Conservation (phyloP, 371 early-diverging fungal species). For the Saksenaea oblongispora region DNA sequence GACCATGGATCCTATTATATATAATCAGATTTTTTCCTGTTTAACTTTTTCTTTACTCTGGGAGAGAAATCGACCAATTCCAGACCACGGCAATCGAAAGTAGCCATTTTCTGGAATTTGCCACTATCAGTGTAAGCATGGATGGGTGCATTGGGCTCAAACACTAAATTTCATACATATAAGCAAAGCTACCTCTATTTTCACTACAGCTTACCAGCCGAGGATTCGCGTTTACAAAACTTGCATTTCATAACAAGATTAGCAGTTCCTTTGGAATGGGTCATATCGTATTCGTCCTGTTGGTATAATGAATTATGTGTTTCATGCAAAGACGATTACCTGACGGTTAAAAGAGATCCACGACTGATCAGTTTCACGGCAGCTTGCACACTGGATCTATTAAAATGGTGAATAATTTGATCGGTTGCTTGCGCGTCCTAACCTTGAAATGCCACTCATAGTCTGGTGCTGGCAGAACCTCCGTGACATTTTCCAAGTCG, state of each 20-base stretch:
- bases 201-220: conserved; percentile 55
- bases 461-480: conserved; percentile 61
- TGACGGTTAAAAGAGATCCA: conserved; percentile 72
- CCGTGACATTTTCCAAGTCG: conserved; percentile 82
- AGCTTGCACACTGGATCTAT: conserved; percentile 79
- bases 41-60: conserved; percentile 45
- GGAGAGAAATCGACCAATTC: conserved; percentile 84
- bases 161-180: conserved; percentile 42
- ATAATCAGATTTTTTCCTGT: background rate
- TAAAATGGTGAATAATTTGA: background rate
- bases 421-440: background rate
- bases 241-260: conserved; percentile 94
- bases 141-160: conserved; percentile 55
- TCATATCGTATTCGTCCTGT: conserved; percentile 43
- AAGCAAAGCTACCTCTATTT: background rate
- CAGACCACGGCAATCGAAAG: conserved; percentile 85
- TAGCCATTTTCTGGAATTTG: conserved; percentile 63
- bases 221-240: conserved; percentile 84
- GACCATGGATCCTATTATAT: conserved; percentile 68
- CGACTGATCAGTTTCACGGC: conserved; percentile 77
- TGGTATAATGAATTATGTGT: background rate
- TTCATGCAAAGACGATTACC: background rate
- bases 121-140: conserved; percentile 65
- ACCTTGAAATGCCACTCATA: conserved; percentile 83
- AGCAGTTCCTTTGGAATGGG: conserved; percentile 74